phyloP scores from a whole-genome alignment of 2,329 filamentous ascomycete genomes.

The Aphanocladium album region DNA sequence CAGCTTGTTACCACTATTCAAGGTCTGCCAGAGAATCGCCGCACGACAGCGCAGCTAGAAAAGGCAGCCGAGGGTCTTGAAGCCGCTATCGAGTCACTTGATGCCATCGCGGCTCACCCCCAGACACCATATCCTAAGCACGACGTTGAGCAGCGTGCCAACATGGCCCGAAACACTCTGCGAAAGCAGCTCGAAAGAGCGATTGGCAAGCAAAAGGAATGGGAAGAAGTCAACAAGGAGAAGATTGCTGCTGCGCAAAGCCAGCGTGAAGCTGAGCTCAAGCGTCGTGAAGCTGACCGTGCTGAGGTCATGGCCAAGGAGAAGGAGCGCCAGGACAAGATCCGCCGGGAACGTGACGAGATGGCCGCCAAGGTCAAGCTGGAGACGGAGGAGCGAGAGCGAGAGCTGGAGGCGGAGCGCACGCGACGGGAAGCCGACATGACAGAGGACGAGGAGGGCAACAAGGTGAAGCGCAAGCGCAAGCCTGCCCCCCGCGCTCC shows the following conservation, averaged over 20 bases:
- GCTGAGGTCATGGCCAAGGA: constrained; percentile 63
- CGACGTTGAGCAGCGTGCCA: constrained; percentile 90
- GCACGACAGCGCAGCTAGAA: constrained; percentile 75
- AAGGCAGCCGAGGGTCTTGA: constrained; percentile 76
- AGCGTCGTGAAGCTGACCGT: constrained; percentile 71
- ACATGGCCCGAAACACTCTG: constrained; percentile 95
- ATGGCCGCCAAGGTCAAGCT: constrained; percentile 73
- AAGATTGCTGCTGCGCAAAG: constrained; percentile 78
- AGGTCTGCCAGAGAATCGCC: constrained; percentile 66
- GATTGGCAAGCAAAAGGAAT: constrained; percentile 78
- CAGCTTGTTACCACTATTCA: constrained; percentile 82
- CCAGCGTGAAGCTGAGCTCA: constrained; percentile 74
- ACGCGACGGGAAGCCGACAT: constrained; percentile 63
- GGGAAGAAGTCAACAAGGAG: constrained; percentile 87
- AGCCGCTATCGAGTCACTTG: constrained; percentile 70
- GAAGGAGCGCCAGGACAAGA: constrained; percentile 69
- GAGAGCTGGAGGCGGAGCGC: constrained; percentile 48
- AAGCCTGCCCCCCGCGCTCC: constrained; percentile 38
- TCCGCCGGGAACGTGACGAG: constrained; percentile 78
- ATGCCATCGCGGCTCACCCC: constrained; percentile 57
- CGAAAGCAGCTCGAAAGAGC: constrained; percentile 85
- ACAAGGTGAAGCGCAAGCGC: constrained; percentile 75
- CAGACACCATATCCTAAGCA: constrained; percentile 81
- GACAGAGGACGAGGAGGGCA: constrained; percentile 76
- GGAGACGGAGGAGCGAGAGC: constrained; percentile 67